Evolutionary conservation across 1,139 yeast species (phyloP), one percentile per base, ranked within the genome.

Genomic region (Hyphopichia khmerensis): DNA sequence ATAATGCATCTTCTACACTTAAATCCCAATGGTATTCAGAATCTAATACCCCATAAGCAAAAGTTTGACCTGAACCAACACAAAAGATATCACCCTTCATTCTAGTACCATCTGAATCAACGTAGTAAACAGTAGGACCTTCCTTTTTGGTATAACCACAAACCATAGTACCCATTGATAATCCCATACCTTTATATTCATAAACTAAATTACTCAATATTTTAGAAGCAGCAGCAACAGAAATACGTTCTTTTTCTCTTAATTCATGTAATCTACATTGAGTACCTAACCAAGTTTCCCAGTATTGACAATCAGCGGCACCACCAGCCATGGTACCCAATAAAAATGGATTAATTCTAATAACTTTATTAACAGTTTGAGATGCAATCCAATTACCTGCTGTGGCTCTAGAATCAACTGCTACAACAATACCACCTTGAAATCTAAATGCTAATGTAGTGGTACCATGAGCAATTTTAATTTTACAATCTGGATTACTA

Each of bases 251-350:
- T 69, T 91, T 91, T 65, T 91, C 95, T 60, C 96, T 80, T 58
- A 93, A 77, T 65, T 93, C 99, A 64, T 91, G 96, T 56, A 93
- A 72, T 59, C 99, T 79, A 72, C 99, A 93, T 68, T 93, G 98
- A 17, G 96, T 76, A 51, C 99, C 99, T 50, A 93, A 77, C 98
- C 98, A 93, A 24, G 97, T 89, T 70, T 93, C 98, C 99, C 99
- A 93, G 67, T 77, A 95, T 67, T 95, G 99, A 76, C 99, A 93
- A 69, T 93, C 99, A 23, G 99, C 99, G 40, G 99, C 99, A 73
- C 98, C 98, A 69, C 99, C 99, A 31, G 99, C 99, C 97, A 93
- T 84, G 27, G 99, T 93, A 51, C 99, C 99, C 56, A 93, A 77
- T 53, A 93, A 70, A 60, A 87, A 87, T 41, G 98, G 97, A 66